Conservation (phyloP, 2,329 filamentous ascomycete species). For the Ophiostoma angusticollis region DNA sequence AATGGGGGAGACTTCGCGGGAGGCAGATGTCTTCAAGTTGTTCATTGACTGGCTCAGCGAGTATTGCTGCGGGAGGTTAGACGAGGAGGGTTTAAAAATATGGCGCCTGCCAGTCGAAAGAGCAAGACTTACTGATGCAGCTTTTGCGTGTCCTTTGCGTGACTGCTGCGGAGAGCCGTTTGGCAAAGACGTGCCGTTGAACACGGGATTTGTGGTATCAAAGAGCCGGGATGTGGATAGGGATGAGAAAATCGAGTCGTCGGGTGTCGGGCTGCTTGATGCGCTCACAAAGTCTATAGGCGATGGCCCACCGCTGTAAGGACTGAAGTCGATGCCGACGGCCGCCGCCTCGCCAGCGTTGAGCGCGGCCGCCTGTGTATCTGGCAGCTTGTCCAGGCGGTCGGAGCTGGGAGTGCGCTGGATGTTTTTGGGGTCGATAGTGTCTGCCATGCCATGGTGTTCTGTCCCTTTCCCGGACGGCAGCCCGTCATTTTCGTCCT, state of each 20-base stretch:
- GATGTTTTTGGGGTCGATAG: constrained; percentile 24
- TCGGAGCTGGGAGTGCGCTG: constrained; percentile 10
- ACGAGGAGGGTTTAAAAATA: too few species aligned
- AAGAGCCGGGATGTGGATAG: constrained; percentile 8
- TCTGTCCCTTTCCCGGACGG: too few species aligned
- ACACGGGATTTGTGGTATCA: constrained; percentile 13
- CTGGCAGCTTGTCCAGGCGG: constrained; percentile 10
- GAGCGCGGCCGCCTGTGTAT: constrained; percentile 13
- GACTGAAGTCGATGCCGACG: constrained; percentile 7
- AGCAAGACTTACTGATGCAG: constrained; percentile 27
- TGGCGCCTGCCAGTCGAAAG: too few species aligned
- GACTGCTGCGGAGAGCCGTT: background rate
- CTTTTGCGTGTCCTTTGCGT: constrained; percentile 24
- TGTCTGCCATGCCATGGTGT: too few species aligned
- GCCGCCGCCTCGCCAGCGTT: background rate
- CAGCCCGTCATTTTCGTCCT: constrained; percentile 25
- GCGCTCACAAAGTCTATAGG: constrained; percentile 40
- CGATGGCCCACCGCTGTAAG: constrained; percentile 11
- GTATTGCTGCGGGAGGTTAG: constrained; percentile 29
- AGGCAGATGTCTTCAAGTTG: constrained; percentile 32
- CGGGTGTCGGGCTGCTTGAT: constrained; percentile 40
- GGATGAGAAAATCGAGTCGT: constrained; percentile 5
- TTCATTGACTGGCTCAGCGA: constrained; percentile 38
- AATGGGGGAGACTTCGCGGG: constrained; percentile 42
- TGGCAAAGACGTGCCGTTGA: background rate